These are phyloP conservation scores for Candida peoriensis DNA, from an alignment of 805 yeast species.

Conservation along the genomic window DNA sequence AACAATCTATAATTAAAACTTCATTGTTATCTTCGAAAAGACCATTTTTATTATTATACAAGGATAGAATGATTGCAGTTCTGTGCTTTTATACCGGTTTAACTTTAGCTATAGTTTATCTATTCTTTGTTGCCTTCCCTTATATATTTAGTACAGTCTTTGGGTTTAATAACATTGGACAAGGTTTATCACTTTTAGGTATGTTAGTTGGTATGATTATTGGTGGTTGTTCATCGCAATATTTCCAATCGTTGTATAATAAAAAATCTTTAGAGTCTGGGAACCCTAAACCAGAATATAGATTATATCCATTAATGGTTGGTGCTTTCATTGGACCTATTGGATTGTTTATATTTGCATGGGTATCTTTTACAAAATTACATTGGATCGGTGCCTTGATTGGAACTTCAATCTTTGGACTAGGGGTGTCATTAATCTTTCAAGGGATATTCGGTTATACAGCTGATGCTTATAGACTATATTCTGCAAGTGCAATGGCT, in stretches of 20 bases:
- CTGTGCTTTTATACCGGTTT: conserved; percentile 55
- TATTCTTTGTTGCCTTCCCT: conserved; percentile 64
- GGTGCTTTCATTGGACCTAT: conserved; percentile 65
- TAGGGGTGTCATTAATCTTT: conserved; percentile 62
- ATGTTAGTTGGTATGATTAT: conserved; percentile 45
- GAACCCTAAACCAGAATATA: conserved; percentile 50
- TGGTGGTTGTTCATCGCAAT: conserved; percentile 40
- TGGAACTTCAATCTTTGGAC: conserved; percentile 72
- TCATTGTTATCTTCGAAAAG: conserved; percentile 43
- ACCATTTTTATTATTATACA: conserved; percentile 42
- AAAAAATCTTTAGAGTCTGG: conserved; percentile 41
- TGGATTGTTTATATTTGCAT: conserved; percentile 70
- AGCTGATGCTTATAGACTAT: conserved; percentile 53
- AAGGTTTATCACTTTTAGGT: conserved; percentile 63
- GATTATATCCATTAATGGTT: conserved; percentile 53
- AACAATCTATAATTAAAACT: conserved; percentile 37
- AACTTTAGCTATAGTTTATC: conserved; percentile 53
- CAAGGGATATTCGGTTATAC: conserved; percentile 64
- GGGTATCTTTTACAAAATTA: conserved; percentile 56
- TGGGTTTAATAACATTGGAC: conserved; percentile 45
- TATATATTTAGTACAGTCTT: conserved; percentile 51
- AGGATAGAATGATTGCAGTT: conserved; percentile 52
- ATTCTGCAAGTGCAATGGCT: conserved; percentile 48
- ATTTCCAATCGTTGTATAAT: conserved; percentile 39
- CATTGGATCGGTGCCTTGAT: conserved; percentile 73